Evolutionary conservation across 306 rosid species (phyloP).

Genomic region (Rosa lucieae): DNA sequence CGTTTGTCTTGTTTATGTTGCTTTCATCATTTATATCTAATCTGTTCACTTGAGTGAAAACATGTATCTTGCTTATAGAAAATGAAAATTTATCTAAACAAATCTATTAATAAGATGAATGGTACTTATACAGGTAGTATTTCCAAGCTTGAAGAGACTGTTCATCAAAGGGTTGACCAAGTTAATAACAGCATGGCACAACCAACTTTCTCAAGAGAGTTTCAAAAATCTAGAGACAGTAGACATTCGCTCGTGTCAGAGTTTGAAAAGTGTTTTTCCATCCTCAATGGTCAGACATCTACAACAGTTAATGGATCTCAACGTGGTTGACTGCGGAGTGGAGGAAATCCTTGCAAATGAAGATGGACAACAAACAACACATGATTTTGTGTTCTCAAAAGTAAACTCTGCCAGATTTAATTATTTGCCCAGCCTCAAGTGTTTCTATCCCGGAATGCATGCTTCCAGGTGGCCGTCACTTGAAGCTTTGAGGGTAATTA

Average conservation of each 20-base stretch:
- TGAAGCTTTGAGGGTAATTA: rapidly evolving
- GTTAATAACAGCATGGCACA: background rate
- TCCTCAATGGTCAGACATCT: conserved; percentile 28
- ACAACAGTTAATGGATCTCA: background rate
- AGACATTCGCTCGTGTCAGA: conserved; percentile 11
- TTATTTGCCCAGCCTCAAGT: background rate
- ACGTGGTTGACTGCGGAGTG: conserved; percentile 24
- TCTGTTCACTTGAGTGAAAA: background rate
- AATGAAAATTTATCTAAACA: too few species aligned
- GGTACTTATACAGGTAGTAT: background rate
- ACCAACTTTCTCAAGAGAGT: background rate
- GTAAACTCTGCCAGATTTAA: conserved; percentile 9
- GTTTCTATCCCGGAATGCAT: conserved; percentile 21
- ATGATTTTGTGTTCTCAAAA: conserved; percentile 5
- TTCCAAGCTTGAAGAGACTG: background rate
- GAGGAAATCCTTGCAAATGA: conserved; percentile 19
- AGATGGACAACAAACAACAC: background rate
- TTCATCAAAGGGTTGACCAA: rapidly evolving
- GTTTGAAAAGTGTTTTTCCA: conserved; percentile 25
- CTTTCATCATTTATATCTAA: background rate
- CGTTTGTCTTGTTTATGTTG: background rate
- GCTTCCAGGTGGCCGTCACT: conserved; percentile 22
- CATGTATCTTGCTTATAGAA: too few species aligned
- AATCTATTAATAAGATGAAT: too few species aligned
- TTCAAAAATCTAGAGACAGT: conserved; percentile 7